Base-by-base conservation (phyloP, 2,329 filamentous ascomycete genomes). In the Botrytis pseudocinerea region DNA sequence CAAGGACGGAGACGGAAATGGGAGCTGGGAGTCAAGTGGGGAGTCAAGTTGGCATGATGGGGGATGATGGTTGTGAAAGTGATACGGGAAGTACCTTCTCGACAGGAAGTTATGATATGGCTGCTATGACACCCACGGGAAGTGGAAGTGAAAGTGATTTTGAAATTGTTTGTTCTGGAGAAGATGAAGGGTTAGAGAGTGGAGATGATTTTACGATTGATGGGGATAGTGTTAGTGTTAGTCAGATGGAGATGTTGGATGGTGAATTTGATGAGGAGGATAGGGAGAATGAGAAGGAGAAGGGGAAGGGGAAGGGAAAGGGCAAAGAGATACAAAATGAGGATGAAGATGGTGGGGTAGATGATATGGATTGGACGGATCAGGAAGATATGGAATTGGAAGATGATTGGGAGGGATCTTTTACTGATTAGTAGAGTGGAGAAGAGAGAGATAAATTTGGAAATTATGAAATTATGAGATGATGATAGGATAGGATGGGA, bases 101-200 rank as follows among this genome's bases (percentile, higher is more conserved):
- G 25, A 14, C 22, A 46, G 60, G 54, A 10, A 71, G 46, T 20
- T 71, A 71, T 71, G 69, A 54, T 20, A 71, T 71, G 60, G 65
- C 35, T 51, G 10, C 28, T 42, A 35, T 66, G n/a, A 71, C 60
- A 20, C 69, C 69, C 22, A n/a, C 25, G 16, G 66, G 66, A 35
- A 71, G 69, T n/a, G 44, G 61, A 10, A 46, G 60, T 51, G 60
- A 71, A 32, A 71, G 60, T 35, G 69, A 66, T 0, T 71, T 59
- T 32, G 69, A 71, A 14, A 42, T 66, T 18, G n/a, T 71, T 46
- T 32, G 42, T n/a, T 9, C 10, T 10, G 28, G 12, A 14, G 51
- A 46, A 40, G 54, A 46, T 20, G 66, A 61, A 38, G 51, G 51
- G 14, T 8, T 57, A 28, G 60, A 71, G 5, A 71, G n/a, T 14